These are phyloP conservation scores for Coelastrella sp. DNA, from an alignment of 139 green algal genomes.

Conservation along the genomic window DNA sequence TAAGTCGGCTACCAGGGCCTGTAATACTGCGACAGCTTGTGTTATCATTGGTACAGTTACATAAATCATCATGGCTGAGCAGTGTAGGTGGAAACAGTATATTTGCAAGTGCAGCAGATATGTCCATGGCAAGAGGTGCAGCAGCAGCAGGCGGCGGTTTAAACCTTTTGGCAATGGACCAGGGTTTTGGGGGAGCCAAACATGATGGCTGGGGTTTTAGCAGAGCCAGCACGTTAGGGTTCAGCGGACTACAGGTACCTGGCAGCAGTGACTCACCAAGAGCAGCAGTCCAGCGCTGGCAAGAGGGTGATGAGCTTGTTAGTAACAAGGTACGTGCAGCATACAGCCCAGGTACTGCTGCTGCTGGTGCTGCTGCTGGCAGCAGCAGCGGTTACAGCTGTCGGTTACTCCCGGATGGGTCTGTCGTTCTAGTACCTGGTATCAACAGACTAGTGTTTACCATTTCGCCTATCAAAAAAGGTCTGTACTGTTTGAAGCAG, in stretches of 20 bases:
- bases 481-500: constrained; percentile 64
- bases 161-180: neutral
- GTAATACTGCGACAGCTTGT: constrained; percentile 2
- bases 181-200: neutral
- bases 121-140: neutral
- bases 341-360: neutral
- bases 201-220: neutral
- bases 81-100: constrained; percentile 8
- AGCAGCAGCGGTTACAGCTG: constrained; percentile 9
- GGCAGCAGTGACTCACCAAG: constrained; percentile 19
- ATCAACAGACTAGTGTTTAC: constrained; percentile 58
- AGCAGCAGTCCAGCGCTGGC: constrained; percentile 50
- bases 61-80: constrained; percentile 37
- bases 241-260: too few relatives aligned
- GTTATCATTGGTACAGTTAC: constrained; percentile 51
- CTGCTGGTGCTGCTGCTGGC: neutral
- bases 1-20: constrained; percentile 34
- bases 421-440: constrained; percentile 55
- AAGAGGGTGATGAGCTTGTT: constrained; percentile 65
- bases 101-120: neutral
- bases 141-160: constrained; percentile 27
- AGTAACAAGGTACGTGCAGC: constrained; percentile 35
- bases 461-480: constrained; percentile 54
- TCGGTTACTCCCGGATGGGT: constrained; percentile 10
- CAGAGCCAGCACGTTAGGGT: too few relatives aligned